Conservation (phyloP, 768 basidiomycete species). For the Pisolithus tinctorius region DNA sequence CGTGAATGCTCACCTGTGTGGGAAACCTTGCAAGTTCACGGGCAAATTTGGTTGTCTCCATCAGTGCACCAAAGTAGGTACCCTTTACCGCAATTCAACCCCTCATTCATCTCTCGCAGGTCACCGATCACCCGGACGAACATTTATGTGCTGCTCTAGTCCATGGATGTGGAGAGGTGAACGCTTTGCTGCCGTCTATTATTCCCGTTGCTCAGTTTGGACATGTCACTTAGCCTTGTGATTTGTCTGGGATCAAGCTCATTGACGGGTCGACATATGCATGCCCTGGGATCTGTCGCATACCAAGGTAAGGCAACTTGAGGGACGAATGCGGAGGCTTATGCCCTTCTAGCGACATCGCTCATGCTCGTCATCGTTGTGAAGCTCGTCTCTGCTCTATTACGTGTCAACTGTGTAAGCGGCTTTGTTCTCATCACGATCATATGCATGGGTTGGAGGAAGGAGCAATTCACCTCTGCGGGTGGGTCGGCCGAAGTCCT, state of each 20-base stretch:
- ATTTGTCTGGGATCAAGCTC: conserved; percentile 25
- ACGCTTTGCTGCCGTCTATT: neutral
- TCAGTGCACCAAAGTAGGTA: conserved; percentile 44
- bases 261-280: conserved; percentile 28
- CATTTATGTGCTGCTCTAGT: conserved; percentile 48
- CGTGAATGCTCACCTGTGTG: conserved; percentile 48
- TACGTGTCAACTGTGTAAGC: conserved; percentile 47
- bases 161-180: conserved; percentile 52
- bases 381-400: conserved; percentile 48
- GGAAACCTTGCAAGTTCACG: conserved; percentile 39
- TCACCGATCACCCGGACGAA: conserved; percentile 39
- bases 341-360: conserved; percentile 31
- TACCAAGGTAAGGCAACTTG: conserved; percentile 30
- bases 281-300: conserved; percentile 37
- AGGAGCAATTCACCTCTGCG: conserved; percentile 46
- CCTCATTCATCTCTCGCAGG: conserved; percentile 23
- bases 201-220: neutral
- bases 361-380: conserved; percentile 44
- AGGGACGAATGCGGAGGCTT: neutral
- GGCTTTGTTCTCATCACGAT: conserved; percentile 39
- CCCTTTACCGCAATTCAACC: neutral
- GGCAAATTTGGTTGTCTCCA: conserved; percentile 46
- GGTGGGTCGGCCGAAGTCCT: conserved; percentile 27
- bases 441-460: conserved; percentile 48
- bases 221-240: conserved; percentile 32